Evolutionary conservation across 208 protist genomes (phyloP).

Genomic region (Leishmania lainsoni): DNA sequence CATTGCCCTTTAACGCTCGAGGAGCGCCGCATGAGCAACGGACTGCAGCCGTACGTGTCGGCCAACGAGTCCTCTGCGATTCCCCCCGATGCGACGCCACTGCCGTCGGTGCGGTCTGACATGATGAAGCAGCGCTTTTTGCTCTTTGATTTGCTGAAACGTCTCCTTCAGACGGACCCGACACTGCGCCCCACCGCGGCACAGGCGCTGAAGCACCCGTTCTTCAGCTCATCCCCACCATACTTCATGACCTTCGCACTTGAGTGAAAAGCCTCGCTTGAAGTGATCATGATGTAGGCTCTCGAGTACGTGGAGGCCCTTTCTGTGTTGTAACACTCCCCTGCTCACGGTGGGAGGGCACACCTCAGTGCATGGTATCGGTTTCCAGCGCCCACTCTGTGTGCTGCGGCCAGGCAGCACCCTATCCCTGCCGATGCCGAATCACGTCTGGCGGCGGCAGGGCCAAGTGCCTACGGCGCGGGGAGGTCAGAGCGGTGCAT

Average conservation of each 20-base stretch:
- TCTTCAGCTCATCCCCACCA: conserved; percentile 59
- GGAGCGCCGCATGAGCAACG: conserved; percentile 66
- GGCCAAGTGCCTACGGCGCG: background rate
- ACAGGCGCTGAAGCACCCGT: conserved; percentile 66
- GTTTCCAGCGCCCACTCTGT: background rate
- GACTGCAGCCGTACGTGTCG: conserved; percentile 41
- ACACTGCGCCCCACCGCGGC: conserved; percentile 50
- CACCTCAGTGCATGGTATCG: background rate
- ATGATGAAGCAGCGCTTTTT: conserved; percentile 78
- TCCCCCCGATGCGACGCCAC: conserved; percentile 14
- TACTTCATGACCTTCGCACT: conserved; percentile 51
- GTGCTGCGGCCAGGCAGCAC: background rate
- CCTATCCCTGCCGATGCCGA: background rate
- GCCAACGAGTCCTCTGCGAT: conserved; percentile 20
- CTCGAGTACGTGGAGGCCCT: background rate
- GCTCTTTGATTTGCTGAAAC: conserved; percentile 69
- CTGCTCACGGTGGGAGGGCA: too few species aligned
- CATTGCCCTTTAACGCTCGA: conserved; percentile 64
- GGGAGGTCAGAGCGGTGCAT: background rate
- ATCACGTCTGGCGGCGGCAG: background rate
- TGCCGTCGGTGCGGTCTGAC: conserved; percentile 41
- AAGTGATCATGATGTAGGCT: background rate
- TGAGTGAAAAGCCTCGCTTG: conserved; percentile 12
- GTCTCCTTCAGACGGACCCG: conserved; percentile 67
- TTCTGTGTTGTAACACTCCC: too few species aligned